Base-by-base conservation (phyloP, 768 basidiomycete genomes). In the Saitozyma podzolica region DNA sequence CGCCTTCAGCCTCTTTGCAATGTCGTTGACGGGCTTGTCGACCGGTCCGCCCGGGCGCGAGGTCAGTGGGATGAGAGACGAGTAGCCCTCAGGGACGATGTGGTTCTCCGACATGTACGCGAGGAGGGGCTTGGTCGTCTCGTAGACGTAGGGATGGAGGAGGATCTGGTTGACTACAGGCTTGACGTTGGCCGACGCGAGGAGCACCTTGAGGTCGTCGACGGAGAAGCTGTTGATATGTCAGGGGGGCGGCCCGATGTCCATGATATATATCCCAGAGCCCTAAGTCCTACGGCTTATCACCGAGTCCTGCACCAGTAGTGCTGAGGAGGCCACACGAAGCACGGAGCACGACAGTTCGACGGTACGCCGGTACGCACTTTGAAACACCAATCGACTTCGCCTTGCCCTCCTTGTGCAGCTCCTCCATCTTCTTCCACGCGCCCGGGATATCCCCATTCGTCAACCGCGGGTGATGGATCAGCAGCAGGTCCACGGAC, bases 101-200 rank as follows among this genome's bases (percentile, higher is more conserved):
- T 63, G 37, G 19, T 70, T 54, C 17, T 62, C 54, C 20, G 47
- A 9, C 40, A 65, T 58, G 55, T 49, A 68, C 10, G 64, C 52
- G 1, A 73, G 40, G 17, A 70, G 40, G 8, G 64, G 62, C 14
- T 41, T 39, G 16, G 53, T 52, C 1, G 47, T 37, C 3, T 39
- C 39, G n/a, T 62, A 48, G 20, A 63, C 57, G 40, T 62, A 20
- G n/a, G 72, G 72, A 37, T 73, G 61, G 51, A 68, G 66, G 6
- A 53, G 20, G 45, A 73, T 70, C 52, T 68, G 69, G 56, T 73
- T 73, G 57, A 73, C 63, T 13, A 59, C 66, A 6, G 72, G 72
- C 20, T 64, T 64, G 56, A 68, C 54, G 11, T n/a, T 50, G 13
- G 59, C 54, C 4, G 45, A 37, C 14, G 49, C 40, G 37, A 69